Evolutionary conservation across 208 protist species (phyloP).

Genomic region (Trypanosoma grayi): DNA sequence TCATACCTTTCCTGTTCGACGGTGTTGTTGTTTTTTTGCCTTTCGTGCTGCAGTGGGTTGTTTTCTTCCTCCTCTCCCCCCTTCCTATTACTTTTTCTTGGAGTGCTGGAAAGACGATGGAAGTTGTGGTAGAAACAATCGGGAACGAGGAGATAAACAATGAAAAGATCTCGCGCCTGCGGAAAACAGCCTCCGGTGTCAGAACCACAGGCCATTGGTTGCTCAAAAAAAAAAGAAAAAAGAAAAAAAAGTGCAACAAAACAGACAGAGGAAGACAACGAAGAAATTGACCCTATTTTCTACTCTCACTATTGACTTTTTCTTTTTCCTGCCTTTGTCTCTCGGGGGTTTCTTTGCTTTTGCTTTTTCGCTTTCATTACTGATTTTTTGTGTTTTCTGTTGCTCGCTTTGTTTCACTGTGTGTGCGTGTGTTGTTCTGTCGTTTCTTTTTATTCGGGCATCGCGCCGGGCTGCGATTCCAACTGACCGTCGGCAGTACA

Average conservation of each 20-base stretch:
- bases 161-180: no score
- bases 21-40: no score
- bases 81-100: no score
- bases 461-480: not conserved
- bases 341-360: conserved; percentile 9
- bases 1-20: no score
- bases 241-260: conserved; percentile 1
- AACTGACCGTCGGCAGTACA: not conserved
- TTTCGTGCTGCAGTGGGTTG: no score
- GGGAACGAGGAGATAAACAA: no score
- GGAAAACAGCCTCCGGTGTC: no score
- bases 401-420: not conserved
- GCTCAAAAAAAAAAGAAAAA: conserved; percentile 2
- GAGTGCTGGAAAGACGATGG: no score
- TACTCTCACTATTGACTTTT: conserved; percentile 7
- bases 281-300: conserved; percentile 16
- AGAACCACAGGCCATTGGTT: no score
- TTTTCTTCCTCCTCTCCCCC: no score
- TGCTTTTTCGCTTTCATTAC: not conserved
- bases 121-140: no score
- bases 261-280: not conserved
- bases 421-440: not conserved
- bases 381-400: not conserved
- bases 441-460: not conserved
- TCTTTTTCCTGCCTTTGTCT: conserved; percentile 10